These are phyloP conservation scores for Mortierella sp. DNA, from an alignment of 371 early-diverging fungal genomes.

Conservation along the genomic window DNA sequence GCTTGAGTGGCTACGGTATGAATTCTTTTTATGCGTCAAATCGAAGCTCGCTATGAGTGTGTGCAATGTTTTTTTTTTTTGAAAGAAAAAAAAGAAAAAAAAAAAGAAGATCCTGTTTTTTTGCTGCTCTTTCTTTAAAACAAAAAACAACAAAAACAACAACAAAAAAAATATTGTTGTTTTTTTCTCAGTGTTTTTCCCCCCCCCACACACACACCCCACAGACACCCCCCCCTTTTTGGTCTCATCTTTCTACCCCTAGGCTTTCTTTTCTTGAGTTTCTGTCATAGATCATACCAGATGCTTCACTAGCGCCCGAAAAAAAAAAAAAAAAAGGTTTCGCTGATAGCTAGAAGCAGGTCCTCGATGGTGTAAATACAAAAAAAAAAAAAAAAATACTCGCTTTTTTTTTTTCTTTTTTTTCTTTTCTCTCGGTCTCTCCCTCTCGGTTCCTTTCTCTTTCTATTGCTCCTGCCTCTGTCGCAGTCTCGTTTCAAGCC, in stretches of 20 bases:
- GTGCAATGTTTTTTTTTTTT: too few species aligned
- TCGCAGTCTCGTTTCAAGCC: too few species aligned
- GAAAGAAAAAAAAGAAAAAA: too few species aligned
- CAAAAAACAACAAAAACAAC: slow-evolving; percentile 9
- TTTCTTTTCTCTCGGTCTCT: neutral
- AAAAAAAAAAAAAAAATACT: neutral
- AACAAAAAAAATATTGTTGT: neutral
- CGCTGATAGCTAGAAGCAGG: slow-evolving; percentile 5
- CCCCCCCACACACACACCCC: too few species aligned
- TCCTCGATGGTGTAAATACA: neutral
- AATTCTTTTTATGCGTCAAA: too few species aligned
- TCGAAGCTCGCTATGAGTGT: too few species aligned
- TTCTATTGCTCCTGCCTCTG: slow-evolving; percentile 20
- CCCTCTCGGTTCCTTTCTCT: slow-evolving; percentile 3
- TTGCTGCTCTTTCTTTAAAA: too few species aligned
- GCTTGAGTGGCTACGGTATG: too few species aligned
- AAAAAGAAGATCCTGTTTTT: neutral
- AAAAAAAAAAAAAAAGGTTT: too few species aligned
- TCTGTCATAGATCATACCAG: neutral
- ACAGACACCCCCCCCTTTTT: too few species aligned
- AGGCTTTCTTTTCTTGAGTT: too few species aligned
- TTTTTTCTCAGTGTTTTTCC: neutral
- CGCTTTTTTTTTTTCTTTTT: slow-evolving; percentile 1
- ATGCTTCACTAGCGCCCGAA: neutral
- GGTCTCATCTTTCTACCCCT: neutral